Base-by-base conservation (phyloP, 106 monocot genomes). In the Triglochin maritima region DNA sequence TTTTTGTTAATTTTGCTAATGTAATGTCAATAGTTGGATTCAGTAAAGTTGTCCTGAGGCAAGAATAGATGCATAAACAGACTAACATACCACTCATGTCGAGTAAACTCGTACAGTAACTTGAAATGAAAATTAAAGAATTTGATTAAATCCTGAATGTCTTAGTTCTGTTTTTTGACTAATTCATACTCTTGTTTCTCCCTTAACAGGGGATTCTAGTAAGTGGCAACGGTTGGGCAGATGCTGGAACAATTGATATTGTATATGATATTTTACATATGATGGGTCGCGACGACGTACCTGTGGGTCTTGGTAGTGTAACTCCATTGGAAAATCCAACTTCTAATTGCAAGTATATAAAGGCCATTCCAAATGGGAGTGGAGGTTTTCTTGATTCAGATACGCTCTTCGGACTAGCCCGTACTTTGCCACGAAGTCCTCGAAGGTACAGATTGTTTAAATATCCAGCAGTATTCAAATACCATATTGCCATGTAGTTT, bases 221-320 rank as follows among this genome's bases (percentile, higher is more conserved):
- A 16, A 94, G 67, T 66, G 84, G 76, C 56, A 85, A 82, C 73
- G 94, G 94, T 16, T 94, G 94, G 94, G 94, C 94, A 71, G 81
- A 81, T 69, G 74, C 79, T 64, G 94, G 87, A 68, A 89, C 89
- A n/a, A 87, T 94, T 59, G 94, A 94, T 60, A 48, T 87, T 8
- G 63, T 94, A 45, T 94, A 94, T 72, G 94, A 94, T 73, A 63
- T 94, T 42, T 71, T 94, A 5, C 94, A 94, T 71, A 94, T 94
- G 94, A 89, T 89, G 89, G 94, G 94, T 17, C 89, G 94, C 16
- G 94, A 94, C 57, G 87, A 94, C 72, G 83, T 94, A 49, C 85
- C 81, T 17, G 85, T 94, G n/a, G 94, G 94, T 44, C 77, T 89
- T 10, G 89, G 94, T 17, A 81, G 74, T 64, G 44, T 79, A 47